Evolutionary conservation across 495 filamentous ascomycete genomes (phyloP), one percentile per base, ranked within the genome.

Genomic region (Penicillium cosmopolitanum): DNA sequence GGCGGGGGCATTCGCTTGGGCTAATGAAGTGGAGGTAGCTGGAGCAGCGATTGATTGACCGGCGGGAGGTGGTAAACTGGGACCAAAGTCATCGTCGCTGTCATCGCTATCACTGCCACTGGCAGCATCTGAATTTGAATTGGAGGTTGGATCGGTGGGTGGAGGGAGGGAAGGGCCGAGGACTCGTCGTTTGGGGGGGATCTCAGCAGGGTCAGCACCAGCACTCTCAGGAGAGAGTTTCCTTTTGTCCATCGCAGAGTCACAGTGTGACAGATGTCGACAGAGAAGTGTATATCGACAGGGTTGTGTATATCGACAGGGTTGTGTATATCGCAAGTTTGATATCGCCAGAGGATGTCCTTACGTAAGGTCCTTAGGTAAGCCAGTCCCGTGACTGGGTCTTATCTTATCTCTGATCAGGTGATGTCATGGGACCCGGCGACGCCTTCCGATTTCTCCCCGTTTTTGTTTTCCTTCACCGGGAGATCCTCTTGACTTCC

Each of bases 61-160:
- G 18, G 71, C 69, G 5, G 77, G 70, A 18, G 87, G 80, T 16
- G 93, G 91, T 23, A 93, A 82, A 23, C 89, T 82, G n/a, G 94
- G 94, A 0, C 94, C 95, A 68, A 91, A 93, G 61, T 88, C 87
- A 61, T 87, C 85, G 55, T 87, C 71, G 50, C 75, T 71, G 31
- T 70, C 71, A 47, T 63, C 63, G 36, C 53, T 58, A 25, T 61
- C 16, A 56, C 40, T 51, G 35, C 21, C 36, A 18, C 55, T 54
- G 57, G 60, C 66, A 59, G 70, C 69, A 53, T 38, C 36, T 38
- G 36, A 12, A 12, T 60, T 65, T 38, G 36, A 12, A 12, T 60
- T 65, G 23, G 28, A 31, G 28, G 28, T 9, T 31, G 28, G 8
- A 50, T 43, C 55, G 50, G 46, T 33, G 46, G 18, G 35, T 47